Conservation (phyloP, 1,284 basidiomycete species). For the Puccinia triticina region DNA sequence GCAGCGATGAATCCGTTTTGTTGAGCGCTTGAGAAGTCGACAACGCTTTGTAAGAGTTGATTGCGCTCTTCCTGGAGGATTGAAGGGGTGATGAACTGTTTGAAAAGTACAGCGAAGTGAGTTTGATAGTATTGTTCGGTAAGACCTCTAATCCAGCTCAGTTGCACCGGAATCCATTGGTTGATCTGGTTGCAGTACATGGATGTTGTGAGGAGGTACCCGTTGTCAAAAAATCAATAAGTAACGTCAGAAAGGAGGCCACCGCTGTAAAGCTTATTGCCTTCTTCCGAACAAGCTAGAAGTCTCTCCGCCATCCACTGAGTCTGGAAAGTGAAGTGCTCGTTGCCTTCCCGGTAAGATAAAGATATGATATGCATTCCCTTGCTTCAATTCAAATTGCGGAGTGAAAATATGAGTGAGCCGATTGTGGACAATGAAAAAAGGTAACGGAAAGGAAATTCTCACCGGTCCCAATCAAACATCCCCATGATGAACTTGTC, state of each 20-base stretch:
- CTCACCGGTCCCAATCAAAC: too few species aligned
- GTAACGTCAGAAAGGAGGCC: constrained; percentile 18
- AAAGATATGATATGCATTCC: too few species aligned
- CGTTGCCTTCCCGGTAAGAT: too few species aligned
- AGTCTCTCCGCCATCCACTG: not conserved
- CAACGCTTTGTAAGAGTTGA: too few species aligned
- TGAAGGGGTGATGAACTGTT: not conserved
- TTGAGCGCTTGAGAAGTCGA: constrained; percentile 5
- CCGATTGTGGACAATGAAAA: too few species aligned
- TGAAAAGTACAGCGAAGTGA: not conserved
- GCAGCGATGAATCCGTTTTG: constrained; percentile 2
- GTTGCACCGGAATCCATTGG: constrained; percentile 28
- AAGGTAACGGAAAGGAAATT: too few species aligned
- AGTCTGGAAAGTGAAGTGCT: too few species aligned
- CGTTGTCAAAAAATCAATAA: constrained; percentile 11
- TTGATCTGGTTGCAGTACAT: constrained; percentile 14
- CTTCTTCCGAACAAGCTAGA: too few species aligned
- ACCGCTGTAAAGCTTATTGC: not conserved
- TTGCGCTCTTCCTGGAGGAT: not conserved
- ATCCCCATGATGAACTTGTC: too few species aligned
- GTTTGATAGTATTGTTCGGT: not conserved
- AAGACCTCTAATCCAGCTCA: constrained; percentile 30
- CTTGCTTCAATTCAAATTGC: too few species aligned
- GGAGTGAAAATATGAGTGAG: too few species aligned
- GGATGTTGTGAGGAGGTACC: constrained; percentile 12